A percentile compares a stretch with the other conserved stretches of the same genome.
Evolutionary conservation across 2,329 filamentous ascomycete species (phyloP).

Genomic region (Emergomyces africanus): DNA sequence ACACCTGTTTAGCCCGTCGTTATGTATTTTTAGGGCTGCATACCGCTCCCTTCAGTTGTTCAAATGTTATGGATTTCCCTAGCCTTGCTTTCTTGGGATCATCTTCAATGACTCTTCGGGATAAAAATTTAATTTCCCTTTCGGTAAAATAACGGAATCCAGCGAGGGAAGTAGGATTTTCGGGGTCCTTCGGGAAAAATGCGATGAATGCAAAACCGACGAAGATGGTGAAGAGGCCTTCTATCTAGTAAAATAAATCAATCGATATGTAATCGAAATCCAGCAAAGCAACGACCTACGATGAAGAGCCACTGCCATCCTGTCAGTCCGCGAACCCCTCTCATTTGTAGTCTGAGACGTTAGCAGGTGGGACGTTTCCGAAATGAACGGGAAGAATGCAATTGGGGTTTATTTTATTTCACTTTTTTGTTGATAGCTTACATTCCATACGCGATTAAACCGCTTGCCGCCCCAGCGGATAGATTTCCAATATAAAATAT

Average conservation of each 20-base stretch:
- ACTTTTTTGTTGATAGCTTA: neutral
- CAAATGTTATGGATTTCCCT: neutral
- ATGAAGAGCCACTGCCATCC: conserved; percentile 44
- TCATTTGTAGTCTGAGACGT: conserved; percentile 36
- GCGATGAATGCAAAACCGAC: conserved; percentile 8
- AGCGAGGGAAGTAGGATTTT: conserved; percentile 10
- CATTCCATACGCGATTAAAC: conserved; percentile 17
- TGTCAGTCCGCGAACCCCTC: conserved; percentile 31
- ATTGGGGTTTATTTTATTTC: neutral
- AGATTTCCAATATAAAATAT: conserved; percentile 42
- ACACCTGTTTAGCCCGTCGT: conserved; percentile 16
- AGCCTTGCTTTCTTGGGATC: neutral
- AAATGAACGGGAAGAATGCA: neutral
- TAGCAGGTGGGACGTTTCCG: neutral
- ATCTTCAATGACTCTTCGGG: neutral
- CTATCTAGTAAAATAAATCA: conserved; percentile 1
- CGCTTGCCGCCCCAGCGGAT: conserved; percentile 28
- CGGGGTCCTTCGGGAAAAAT: conserved; percentile 29
- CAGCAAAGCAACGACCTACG: conserved; percentile 35
- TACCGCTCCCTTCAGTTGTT: neutral
- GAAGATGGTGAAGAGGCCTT: conserved; percentile 4
- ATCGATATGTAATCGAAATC: conserved; percentile 18
- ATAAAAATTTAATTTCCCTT: neutral
- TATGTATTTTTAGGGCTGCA: neutral
- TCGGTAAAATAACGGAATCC: neutral